phyloP scores from a whole-genome alignment of 2,329 filamentous ascomycete genomes.

The Aureobasidium sp. region DNA sequence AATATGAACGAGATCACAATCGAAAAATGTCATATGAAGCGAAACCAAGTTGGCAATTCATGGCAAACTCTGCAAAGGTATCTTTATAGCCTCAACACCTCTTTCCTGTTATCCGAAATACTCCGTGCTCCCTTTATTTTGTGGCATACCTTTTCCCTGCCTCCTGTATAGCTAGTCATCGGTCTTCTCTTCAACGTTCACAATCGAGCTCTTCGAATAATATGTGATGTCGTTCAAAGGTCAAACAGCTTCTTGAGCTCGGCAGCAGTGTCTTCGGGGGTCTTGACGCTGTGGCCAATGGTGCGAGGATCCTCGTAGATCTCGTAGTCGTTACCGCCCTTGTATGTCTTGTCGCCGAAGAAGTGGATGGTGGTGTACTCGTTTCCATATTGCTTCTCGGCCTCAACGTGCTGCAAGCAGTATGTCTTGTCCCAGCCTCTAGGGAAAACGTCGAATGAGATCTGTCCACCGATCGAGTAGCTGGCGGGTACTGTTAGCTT shows the following conservation, averaged over 20 bases:
- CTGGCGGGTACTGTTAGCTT: conserved; percentile 35
- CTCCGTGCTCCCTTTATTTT: conserved; percentile 5
- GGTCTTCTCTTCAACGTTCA: not conserved
- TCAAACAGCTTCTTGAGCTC: conserved; percentile 73
- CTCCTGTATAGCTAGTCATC: not conserved
- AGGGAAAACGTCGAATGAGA: conserved; percentile 98
- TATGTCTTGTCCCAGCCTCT: conserved; percentile 98
- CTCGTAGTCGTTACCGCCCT: conserved; percentile 93
- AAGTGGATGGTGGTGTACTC: conserved; percentile 88
- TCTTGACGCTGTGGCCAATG: conserved; percentile 74
- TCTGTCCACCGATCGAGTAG: conserved; percentile 92
- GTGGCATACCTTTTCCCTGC: not conserved
- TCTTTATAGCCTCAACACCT: not conserved
- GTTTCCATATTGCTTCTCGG: conserved; percentile 59
- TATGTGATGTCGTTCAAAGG: conserved; percentile 21
- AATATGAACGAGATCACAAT: too few relatives aligned
- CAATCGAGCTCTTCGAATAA: conserved; percentile 12
- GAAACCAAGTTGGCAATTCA: not conserved
- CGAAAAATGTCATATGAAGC: not conserved
- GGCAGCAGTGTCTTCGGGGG: conserved; percentile 73
- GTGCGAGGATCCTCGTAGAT: conserved; percentile 79
- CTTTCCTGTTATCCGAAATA: not conserved
- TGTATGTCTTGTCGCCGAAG: conserved; percentile 91
- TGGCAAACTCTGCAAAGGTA: not conserved
- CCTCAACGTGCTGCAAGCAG: conserved; percentile 80